A percentile compares a stretch with the other conserved stretches of the same genome.
Conservation (phyloP, 1,284 basidiomycete genomes). For the Pyrrhoderma lamaoense region DNA sequence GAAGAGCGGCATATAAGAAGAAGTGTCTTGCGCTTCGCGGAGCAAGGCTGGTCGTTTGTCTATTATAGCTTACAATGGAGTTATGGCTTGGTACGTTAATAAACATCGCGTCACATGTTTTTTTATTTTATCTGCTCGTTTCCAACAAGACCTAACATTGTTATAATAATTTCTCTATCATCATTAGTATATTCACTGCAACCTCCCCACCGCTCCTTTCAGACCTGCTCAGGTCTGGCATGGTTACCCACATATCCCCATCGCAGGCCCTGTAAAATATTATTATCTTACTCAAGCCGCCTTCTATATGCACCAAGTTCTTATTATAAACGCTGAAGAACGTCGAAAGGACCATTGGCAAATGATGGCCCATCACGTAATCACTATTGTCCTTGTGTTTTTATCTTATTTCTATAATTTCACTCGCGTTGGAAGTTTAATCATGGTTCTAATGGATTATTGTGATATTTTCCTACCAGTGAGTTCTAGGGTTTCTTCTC, state of each 20-base stretch:
- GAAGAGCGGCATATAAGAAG: slow-evolving; percentile 56
- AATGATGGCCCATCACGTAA: slow-evolving; percentile 94
- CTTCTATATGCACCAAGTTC: slow-evolving; percentile 88
- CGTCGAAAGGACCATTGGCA: slow-evolving; percentile 88
- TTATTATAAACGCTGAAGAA: slow-evolving; percentile 92
- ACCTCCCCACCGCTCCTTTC: slow-evolving; percentile 62
- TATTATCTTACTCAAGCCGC: slow-evolving; percentile 92
- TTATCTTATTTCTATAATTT: slow-evolving; percentile 79
- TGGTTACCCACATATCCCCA: slow-evolving; percentile 74
- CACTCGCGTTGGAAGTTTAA: slow-evolving; percentile 81
- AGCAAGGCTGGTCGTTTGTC: slow-evolving; percentile 86
- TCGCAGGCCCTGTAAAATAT: slow-evolving; percentile 77
- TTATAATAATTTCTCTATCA: slow-evolving; percentile 3
- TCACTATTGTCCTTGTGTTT: slow-evolving; percentile 77
- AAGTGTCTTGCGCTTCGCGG: slow-evolving; percentile 81
- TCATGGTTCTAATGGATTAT: slow-evolving; percentile 90
- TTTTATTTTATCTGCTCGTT: too few species aligned
- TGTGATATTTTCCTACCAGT: slow-evolving; percentile 91
- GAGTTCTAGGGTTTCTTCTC: slow-evolving; percentile 32
- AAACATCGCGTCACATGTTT: slow-evolving; percentile 14
- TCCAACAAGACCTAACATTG: too few species aligned
- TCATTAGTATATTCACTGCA: slow-evolving; percentile 68
- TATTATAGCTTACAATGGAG: slow-evolving; percentile 76
- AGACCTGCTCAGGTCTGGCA: slow-evolving; percentile 71
- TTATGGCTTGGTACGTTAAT: slow-evolving; percentile 72